Percentiles rank a stretch among this genome's conserved stretches.
Evolutionary conservation across 1,284 basidiomycete species (phyloP).

Genomic region (Boletus sp.): DNA sequence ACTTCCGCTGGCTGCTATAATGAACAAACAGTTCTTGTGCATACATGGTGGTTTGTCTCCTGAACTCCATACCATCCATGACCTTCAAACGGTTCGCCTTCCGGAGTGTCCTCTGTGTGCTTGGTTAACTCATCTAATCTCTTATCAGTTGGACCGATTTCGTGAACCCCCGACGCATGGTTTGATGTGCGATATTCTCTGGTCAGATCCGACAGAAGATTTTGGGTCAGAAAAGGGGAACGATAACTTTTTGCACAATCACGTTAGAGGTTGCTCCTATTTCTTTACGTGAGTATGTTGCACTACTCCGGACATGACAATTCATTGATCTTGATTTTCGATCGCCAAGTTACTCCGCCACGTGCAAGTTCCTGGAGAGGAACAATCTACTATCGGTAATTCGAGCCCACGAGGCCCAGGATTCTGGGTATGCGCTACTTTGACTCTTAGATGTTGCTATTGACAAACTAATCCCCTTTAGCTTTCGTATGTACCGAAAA

Average conservation of each 20-base stretch:
- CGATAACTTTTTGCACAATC: constrained; percentile 88
- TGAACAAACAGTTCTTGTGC: constrained; percentile 98
- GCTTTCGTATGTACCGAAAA: constrained; percentile 96
- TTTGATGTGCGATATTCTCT: constrained; percentile 93
- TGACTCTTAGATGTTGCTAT: not conserved
- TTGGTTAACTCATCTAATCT: not conserved
- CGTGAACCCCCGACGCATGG: constrained; percentile 92
- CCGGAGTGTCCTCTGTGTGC: not conserved
- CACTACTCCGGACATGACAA: not conserved
- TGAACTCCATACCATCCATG: constrained; percentile 87
- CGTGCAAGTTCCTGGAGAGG: constrained; percentile 90
- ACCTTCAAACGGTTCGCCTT: constrained; percentile 37
- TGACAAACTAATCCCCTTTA: constrained; percentile 25
- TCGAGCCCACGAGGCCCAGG: constrained; percentile 93
- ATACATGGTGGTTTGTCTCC: constrained; percentile 93
- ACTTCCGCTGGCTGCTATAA: constrained; percentile 87
- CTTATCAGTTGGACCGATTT: constrained; percentile 81
- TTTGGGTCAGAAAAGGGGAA: constrained; percentile 88
- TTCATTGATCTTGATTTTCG: constrained; percentile 2
- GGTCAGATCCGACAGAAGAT: constrained; percentile 94
- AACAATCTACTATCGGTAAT: constrained; percentile 92
- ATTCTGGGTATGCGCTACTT: constrained; percentile 71
- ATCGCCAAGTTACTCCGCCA: constrained; percentile 46
- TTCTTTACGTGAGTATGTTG: constrained; percentile 79
- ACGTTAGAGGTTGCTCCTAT: constrained; percentile 90